phyloP scores from a whole-genome alignment of 225 moss, liverwort and hornwort species.

The Physcomitrium patens region DNA sequence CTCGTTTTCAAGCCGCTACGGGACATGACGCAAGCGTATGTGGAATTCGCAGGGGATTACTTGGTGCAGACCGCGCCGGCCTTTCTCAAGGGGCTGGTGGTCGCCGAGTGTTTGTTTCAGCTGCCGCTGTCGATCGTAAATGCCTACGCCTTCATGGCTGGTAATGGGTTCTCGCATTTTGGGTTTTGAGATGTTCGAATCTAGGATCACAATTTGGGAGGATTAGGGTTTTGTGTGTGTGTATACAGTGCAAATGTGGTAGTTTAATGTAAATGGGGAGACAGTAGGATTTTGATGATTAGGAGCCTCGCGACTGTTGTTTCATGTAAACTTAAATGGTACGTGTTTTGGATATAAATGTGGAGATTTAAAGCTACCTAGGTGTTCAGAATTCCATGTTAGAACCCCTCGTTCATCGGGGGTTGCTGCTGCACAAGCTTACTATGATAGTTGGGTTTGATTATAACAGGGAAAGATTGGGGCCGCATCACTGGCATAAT shows the following conservation, averaged over 20 bases:
- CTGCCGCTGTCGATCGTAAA: slow-evolving; percentile 61
- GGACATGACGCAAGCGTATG: slow-evolving; percentile 50
- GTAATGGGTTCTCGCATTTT: slow-evolving; percentile 20
- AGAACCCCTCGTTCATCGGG: neutral
- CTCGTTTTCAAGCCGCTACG: slow-evolving; percentile 46
- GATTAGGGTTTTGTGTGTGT: too few species aligned
- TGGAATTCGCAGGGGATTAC: slow-evolving; percentile 71
- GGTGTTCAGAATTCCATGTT: too few species aligned
- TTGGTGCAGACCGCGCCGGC: slow-evolving; percentile 58
- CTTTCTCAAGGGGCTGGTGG: slow-evolving; percentile 60
- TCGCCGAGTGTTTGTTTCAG: slow-evolving; percentile 65
- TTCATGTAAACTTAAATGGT: too few species aligned
- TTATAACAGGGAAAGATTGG: slow-evolving; percentile 75
- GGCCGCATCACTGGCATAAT: slow-evolving; percentile 79
- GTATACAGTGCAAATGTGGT: too few species aligned
- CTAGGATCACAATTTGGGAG: too few species aligned
- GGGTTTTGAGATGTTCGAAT: too few species aligned
- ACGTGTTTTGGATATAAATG: too few species aligned
- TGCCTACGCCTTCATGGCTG: slow-evolving; percentile 68
- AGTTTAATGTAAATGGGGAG: too few species aligned
- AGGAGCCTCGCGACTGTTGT: too few species aligned
- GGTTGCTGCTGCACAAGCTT: neutral
- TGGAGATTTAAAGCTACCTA: too few species aligned
- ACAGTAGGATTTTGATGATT: too few species aligned
- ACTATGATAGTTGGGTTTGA: slow-evolving; percentile 24